phyloP scores from a whole-genome alignment of 345 rosid species.

The Mangifera indica region DNA sequence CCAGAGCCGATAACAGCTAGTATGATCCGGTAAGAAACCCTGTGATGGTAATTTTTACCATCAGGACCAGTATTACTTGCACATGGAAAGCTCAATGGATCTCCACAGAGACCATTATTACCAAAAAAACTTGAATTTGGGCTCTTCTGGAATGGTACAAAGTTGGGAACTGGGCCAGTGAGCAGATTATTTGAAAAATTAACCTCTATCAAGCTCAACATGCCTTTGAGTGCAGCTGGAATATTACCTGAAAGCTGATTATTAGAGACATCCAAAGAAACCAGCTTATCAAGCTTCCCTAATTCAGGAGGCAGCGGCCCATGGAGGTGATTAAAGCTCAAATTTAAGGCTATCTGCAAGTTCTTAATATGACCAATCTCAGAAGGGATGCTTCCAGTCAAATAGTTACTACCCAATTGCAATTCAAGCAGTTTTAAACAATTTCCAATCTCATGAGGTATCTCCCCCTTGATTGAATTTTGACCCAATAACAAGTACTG shows the following conservation, averaged over 20 bases:
- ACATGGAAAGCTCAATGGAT: constrained; percentile 67
- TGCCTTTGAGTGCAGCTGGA: constrained; percentile 67
- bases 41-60: constrained; percentile 57
- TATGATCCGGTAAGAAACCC: constrained; percentile 78
- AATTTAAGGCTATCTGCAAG: constrained; percentile 66
- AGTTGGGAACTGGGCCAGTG: constrained; percentile 62
- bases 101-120: constrained; percentile 87
- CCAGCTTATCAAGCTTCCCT: constrained; percentile 80
- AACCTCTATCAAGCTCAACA: constrained; percentile 90
- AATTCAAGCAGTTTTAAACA: constrained; percentile 57
- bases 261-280: constrained; percentile 80
- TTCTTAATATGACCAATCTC: constrained; percentile 68
- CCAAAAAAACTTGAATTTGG: constrained; percentile 71
- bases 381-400: constrained; percentile 79
- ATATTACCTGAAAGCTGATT: constrained; percentile 78
- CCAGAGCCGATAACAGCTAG: constrained; percentile 91
- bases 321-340: constrained; percentile 83
- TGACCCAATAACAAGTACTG: constrained; percentile 66
- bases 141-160: constrained; percentile 87
- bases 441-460: constrained; percentile 77
- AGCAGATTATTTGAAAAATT: constrained; percentile 84
- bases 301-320: constrained; percentile 77
- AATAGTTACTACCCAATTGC: constrained; percentile 66
- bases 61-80: constrained; percentile 39
- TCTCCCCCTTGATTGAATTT: constrained; percentile 70